Conservation (phyloP, 2,329 filamentous ascomycete species). For the Shiraia bambusicola region DNA sequence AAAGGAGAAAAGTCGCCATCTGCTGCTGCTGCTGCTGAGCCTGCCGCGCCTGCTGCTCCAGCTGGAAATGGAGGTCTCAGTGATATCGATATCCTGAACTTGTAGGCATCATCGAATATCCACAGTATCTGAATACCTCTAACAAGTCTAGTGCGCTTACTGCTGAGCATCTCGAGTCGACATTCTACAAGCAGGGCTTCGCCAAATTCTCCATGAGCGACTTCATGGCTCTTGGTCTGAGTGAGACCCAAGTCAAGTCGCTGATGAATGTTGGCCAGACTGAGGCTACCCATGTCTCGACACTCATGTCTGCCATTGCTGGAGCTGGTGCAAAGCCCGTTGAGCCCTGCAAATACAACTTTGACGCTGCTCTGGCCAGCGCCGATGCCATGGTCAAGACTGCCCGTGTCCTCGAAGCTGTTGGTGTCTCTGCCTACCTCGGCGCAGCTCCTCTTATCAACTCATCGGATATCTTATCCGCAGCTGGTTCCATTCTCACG, state of each 20-base stretch:
- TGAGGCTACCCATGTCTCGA: constrained; percentile 63
- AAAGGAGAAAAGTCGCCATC: constrained; percentile 17
- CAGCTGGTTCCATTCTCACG: constrained; percentile 70
- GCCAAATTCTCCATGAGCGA: constrained; percentile 64
- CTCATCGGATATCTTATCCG: constrained; percentile 60
- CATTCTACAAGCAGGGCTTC: constrained; percentile 73
- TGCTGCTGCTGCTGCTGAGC: constrained; percentile 3
- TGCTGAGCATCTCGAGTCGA: constrained; percentile 71
- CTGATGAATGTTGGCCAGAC: constrained; percentile 63
- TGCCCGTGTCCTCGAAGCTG: constrained; percentile 69
- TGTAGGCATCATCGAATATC: constrained; percentile 44
- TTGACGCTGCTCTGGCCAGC: constrained; percentile 60
- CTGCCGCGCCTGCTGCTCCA: constrained; percentile 15
- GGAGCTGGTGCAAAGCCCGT: constrained; percentile 66
- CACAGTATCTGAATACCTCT: constrained; percentile 30
- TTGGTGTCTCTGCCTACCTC: constrained; percentile 71
- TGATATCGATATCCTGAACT: constrained; percentile 57
- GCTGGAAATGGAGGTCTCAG: constrained; percentile 39
- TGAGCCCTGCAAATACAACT: constrained; percentile 70
- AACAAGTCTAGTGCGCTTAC: constrained; percentile 63
- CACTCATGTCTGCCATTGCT: constrained; percentile 62
- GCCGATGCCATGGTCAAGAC: constrained; percentile 68
- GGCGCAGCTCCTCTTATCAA: constrained; percentile 68
- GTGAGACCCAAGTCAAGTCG: constrained; percentile 57
- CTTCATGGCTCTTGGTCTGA: constrained; percentile 65